Evolutionary conservation across 2,329 filamentous ascomycete species (phyloP).

Genomic region (Cladophialophora carrionii): DNA sequence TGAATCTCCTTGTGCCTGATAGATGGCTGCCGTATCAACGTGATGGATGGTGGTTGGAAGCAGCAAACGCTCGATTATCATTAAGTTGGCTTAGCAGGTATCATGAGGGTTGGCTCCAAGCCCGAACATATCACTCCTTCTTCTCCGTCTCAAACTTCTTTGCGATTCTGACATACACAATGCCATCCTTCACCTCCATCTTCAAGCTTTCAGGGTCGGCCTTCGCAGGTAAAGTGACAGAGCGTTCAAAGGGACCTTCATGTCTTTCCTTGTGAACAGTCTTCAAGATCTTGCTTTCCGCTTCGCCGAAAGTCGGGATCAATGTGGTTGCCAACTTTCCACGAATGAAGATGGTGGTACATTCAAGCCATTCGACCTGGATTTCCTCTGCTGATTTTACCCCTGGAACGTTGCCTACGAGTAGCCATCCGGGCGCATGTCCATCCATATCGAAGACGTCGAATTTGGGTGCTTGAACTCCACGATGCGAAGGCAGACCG

Average conservation of each 20-base stretch:
- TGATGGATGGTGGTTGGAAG: not conserved
- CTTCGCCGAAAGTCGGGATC: conserved; percentile 9
- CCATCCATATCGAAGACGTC: conserved; percentile 22
- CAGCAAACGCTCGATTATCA: not conserved
- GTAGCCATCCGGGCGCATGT: conserved; percentile 13
- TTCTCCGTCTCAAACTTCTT: conserved; percentile 7
- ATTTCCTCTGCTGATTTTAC: conserved; percentile 5
- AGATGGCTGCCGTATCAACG: not conserved
- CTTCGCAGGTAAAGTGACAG: conserved; percentile 20
- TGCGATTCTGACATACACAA: conserved; percentile 17
- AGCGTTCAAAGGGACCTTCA: conserved; percentile 24
- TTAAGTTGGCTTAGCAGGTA: not conserved
- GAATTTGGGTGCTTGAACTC: conserved; percentile 23
- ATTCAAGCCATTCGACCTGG: conserved; percentile 21
- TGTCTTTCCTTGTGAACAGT: conserved; percentile 26
- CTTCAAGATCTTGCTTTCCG: conserved; percentile 16
- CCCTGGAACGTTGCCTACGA: conserved; percentile 21
- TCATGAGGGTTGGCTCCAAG: not conserved
- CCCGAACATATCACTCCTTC: not conserved
- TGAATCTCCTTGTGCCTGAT: not conserved
- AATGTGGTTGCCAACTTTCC: conserved; percentile 9
- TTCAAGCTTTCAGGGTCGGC: conserved; percentile 15
- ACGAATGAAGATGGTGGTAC: conserved; percentile 20
- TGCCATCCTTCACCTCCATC: conserved; percentile 17
- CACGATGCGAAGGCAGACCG: conserved; percentile 23